Percentiles rank a stretch among this genome's conserved stretches.
Evolutionary conservation across 192 early-diverging fungal genomes (phyloP).

Genomic region (Thoreauomyces humboldtii): DNA sequence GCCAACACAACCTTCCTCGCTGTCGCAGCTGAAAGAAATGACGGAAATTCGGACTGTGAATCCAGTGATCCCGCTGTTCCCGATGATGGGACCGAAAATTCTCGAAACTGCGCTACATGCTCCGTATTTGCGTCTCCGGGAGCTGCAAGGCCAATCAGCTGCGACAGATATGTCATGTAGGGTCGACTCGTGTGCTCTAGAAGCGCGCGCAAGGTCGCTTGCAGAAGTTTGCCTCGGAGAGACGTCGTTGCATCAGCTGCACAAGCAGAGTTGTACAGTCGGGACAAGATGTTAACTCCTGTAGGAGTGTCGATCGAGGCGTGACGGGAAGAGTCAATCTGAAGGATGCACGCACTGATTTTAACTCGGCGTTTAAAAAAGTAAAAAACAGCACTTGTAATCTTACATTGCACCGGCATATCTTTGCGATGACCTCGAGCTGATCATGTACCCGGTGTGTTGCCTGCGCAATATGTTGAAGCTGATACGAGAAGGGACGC

Average conservation of each 20-base stretch:
- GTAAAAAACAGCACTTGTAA: no score
- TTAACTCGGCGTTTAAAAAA: no score
- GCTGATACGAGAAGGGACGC: neutral
- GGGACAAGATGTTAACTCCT: slow-evolving; percentile 14
- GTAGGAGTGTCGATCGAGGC: slow-evolving; percentile 1
- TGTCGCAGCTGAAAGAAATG: slow-evolving; percentile 2
- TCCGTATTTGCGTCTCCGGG: no score
- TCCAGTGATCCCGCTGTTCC: no score
- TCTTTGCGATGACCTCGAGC: neutral
- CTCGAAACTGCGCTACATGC: no score
- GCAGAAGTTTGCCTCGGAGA: neutral
- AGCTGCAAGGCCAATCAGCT: slow-evolving; percentile 24
- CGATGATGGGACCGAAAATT: no score
- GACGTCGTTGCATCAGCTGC: neutral
- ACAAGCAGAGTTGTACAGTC: slow-evolving; percentile 19
- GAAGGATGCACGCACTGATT: neutral
- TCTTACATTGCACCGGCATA: slow-evolving; percentile 1
- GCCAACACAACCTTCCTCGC: slow-evolving; percentile 14
- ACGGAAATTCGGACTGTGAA: no score
- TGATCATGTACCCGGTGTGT: neutral
- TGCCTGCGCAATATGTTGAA: neutral
- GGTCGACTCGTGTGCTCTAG: slow-evolving; percentile 14
- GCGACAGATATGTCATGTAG: slow-evolving; percentile 22
- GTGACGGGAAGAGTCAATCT: neutral
- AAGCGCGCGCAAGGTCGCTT: neutral